Base-by-base conservation (phyloP, 73 alveolate species). In the Paramecium sexaurelia region DNA sequence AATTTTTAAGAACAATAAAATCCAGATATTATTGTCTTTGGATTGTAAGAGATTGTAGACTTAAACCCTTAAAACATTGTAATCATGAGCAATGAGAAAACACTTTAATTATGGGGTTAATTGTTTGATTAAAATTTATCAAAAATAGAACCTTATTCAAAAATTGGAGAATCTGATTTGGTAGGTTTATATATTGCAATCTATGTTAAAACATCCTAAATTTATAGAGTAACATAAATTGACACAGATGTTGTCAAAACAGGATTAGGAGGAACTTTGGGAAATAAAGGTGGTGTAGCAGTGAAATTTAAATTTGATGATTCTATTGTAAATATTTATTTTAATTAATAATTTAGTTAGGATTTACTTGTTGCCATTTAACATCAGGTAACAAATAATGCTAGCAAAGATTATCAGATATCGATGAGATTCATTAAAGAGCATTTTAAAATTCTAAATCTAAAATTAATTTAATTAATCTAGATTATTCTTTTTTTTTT, bases 181-280 rank as follows among this genome's bases (percentile, higher is more conserved):
- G 96, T 96, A 0, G 99, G 99, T 32, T 67, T 96, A 66, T 92
- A 87, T 93, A 71, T 95, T 71, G 83, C 88, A 19, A 75, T 96
- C 11, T 95, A 90, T 82, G 95, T 93, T 9, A 94, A 92, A 93
- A 51, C 85, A 43, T 61, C 91, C 69, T 13, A 92, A 24, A 92
- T 78, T 15, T 85, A 94, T 6, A 75, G 92, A 51, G 92, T 95
- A 39, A 47, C 66, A 68, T 17, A 87, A 67, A 69, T 94, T 67
- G 96, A 92, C 45, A 83, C 94, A 71, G 97, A 95, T 75, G 89
- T 88, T 22, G 92, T 96, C 17, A 97, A 97, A 85, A 95, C 98
- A 6, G 99, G 99, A 0, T 86, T 96, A 37, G 97, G 98, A 19
- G 99, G 99, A 0, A 92, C 96, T 39, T 71, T 98, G 24, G 99